Evolutionary conservation across 768 basidiomycete species (phyloP).

Genomic region (Suillus tomentosus): DNA sequence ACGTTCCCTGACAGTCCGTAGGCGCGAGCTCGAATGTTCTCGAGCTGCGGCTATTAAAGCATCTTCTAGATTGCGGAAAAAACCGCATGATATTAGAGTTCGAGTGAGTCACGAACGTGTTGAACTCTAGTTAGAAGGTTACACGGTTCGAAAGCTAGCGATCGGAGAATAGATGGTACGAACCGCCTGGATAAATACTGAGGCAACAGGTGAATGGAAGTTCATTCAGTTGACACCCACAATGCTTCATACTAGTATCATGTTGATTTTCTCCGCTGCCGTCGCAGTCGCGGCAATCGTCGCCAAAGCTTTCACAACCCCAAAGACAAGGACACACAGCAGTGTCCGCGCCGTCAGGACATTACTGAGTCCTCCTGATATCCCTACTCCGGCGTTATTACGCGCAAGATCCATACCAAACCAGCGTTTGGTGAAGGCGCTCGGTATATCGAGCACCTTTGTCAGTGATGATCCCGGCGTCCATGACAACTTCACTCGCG

Average conservation of each 20-base stretch:
- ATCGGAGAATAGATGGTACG: background rate
- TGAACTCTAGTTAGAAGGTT: background rate
- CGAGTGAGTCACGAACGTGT: background rate
- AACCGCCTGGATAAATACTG: background rate
- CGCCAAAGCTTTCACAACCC: background rate
- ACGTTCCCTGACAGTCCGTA: background rate
- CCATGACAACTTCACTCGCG: constrained; percentile 30
- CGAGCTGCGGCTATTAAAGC: background rate
- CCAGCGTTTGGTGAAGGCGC: constrained; percentile 28
- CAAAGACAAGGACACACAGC: constrained; percentile 17
- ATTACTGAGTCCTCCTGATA: constrained; percentile 21
- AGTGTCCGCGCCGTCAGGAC: constrained; percentile 2
- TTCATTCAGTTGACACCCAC: background rate
- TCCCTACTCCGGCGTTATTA: constrained; percentile 19
- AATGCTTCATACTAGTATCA: background rate
- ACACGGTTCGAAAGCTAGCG: background rate
- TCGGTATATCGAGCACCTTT: constrained; percentile 49
- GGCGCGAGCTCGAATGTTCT: background rate
- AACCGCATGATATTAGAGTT: background rate
- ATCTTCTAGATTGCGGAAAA: background rate
- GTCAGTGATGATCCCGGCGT: constrained; percentile 39
- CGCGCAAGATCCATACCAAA: constrained; percentile 24
- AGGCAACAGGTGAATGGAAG: background rate
- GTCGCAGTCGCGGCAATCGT: background rate
- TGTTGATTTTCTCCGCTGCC: background rate